Percentiles rank a stretch among this genome's conserved stretches.
These are phyloP conservation scores for Penicillium salamii DNA, from an alignment of 495 filamentous ascomycete species.

Conservation along the genomic window DNA sequence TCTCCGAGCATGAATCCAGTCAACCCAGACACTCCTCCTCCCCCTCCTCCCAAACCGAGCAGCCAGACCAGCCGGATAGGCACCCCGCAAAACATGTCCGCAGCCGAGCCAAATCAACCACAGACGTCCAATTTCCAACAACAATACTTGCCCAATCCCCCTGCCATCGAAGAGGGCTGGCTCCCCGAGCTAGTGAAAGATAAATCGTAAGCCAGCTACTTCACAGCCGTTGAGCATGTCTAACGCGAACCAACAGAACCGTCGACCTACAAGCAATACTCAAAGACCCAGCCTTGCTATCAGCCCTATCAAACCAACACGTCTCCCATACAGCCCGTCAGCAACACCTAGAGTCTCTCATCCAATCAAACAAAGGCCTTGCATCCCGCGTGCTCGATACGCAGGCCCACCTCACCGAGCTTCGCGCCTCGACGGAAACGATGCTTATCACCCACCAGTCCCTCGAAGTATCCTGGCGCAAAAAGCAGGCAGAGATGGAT, in stretches of 20 bases:
- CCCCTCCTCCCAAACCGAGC: slow-evolving; percentile 69
- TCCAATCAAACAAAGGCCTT: slow-evolving; percentile 61
- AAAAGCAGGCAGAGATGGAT: slow-evolving; percentile 87
- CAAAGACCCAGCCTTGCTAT: slow-evolving; percentile 54
- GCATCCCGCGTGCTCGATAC: slow-evolving; percentile 66
- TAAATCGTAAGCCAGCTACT: slow-evolving; percentile 58
- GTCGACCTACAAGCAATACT: slow-evolving; percentile 66
- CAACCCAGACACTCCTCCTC: slow-evolving; percentile 58
- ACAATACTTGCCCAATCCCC: slow-evolving; percentile 30
- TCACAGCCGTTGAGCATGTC: neutral
- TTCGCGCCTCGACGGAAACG: slow-evolving; percentile 68
- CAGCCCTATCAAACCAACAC: slow-evolving; percentile 61
- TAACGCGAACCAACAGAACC: slow-evolving; percentile 26
- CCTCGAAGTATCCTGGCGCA: slow-evolving; percentile 85
- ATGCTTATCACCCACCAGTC: slow-evolving; percentile 80
- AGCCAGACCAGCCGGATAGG: slow-evolving; percentile 64
- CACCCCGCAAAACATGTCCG: slow-evolving; percentile 49
- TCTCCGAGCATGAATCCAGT: slow-evolving; percentile 42
- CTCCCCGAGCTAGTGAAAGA: slow-evolving; percentile 67
- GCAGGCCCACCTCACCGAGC: slow-evolving; percentile 54
- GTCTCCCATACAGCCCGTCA: slow-evolving; percentile 52
- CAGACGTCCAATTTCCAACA: slow-evolving; percentile 12
- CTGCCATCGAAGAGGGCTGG: slow-evolving; percentile 54
- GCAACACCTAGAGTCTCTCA: slow-evolving; percentile 54
- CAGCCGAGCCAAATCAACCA: slow-evolving; percentile 20